Conservation (phyloP, 345 rosid genomes). For the Moricandia arvensis region DNA sequence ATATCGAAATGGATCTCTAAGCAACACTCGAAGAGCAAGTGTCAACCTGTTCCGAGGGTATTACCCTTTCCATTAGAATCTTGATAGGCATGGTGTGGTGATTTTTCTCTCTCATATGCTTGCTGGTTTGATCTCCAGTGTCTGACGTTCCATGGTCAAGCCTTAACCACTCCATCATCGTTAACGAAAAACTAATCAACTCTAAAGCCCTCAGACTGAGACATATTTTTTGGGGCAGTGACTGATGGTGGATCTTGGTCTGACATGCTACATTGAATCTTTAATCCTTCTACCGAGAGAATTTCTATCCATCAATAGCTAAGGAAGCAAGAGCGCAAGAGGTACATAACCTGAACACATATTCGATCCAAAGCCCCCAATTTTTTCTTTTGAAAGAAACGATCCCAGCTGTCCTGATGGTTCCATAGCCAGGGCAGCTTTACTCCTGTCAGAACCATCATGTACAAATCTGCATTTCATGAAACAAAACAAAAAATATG, state of each 20-base stretch:
- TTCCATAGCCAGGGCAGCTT: slow-evolving; percentile 1
- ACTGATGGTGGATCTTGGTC: slow-evolving; percentile 54
- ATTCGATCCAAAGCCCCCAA: slow-evolving; percentile 23
- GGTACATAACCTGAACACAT: slow-evolving; percentile 31
- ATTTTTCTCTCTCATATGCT: slow-evolving; percentile 20
- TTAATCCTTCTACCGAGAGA: slow-evolving; percentile 62
- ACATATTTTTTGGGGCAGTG: slow-evolving; percentile 34
- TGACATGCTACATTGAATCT: slow-evolving; percentile 65
- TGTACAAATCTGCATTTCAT: slow-evolving; percentile 13
- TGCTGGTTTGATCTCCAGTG: too few species aligned
- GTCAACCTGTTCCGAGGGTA: slow-evolving; percentile 48
- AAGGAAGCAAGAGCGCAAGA: slow-evolving; percentile 41
- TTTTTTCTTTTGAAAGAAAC: slow-evolving; percentile 10
- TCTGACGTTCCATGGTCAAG: too few species aligned
- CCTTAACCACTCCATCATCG: slow-evolving; percentile 71
- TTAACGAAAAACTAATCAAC: slow-evolving; percentile 49
- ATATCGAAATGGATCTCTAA: slow-evolving; percentile 63
- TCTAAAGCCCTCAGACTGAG: slow-evolving; percentile 32
- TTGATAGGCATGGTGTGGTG: too few species aligned
- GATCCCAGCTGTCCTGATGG: slow-evolving; percentile 11
- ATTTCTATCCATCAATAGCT: slow-evolving; percentile 54
- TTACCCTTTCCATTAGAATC: slow-evolving; percentile 37
- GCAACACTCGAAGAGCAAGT: slow-evolving; percentile 54
- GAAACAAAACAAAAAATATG: not conserved
- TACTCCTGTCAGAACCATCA: slow-evolving; percentile 2